phyloP scores from a whole-genome alignment of 1,139 yeast species.

The Candida dubliniensis region DNA sequence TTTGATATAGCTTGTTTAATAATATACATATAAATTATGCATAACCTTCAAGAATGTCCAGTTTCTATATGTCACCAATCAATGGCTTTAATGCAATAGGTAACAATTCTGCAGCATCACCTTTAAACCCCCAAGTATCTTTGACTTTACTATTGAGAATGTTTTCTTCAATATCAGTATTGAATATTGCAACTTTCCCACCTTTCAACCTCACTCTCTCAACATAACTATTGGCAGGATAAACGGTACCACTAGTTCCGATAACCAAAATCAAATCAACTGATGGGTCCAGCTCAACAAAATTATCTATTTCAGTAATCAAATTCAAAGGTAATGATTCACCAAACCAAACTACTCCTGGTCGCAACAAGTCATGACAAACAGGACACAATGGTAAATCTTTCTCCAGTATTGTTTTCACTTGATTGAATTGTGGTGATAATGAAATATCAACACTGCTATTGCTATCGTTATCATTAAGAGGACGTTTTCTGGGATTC shows the following conservation, averaged over 20 bases:
- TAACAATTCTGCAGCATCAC: constrained; percentile 74
- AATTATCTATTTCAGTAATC: constrained; percentile 68
- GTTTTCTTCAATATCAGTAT: constrained; percentile 58
- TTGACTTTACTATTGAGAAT: constrained; percentile 40
- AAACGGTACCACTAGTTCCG: constrained; percentile 82
- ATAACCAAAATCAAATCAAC: constrained; percentile 78
- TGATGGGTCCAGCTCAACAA: constrained; percentile 49
- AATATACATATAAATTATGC: neutral
- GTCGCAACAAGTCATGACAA: constrained; percentile 64
- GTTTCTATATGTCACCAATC: constrained; percentile 22
- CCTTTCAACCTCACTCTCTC: constrained; percentile 72
- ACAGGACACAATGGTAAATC: constrained; percentile 78
- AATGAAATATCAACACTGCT: constrained; percentile 9
- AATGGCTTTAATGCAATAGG: constrained; percentile 66
- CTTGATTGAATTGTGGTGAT: constrained; percentile 51
- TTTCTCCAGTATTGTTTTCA: constrained; percentile 43
- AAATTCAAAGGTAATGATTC: constrained; percentile 69
- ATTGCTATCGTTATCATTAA: constrained; percentile 5
- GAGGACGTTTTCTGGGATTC: constrained; percentile 16
- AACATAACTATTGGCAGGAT: constrained; percentile 91
- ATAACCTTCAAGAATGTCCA: neutral
- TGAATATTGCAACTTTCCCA: constrained; percentile 82
- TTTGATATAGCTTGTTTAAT: neutral
- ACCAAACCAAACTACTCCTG: constrained; percentile 94
- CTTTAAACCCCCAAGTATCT: constrained; percentile 69